Evolutionary conservation across 768 basidiomycete species (phyloP).

Genomic region (Sistotremastrum suecicum): DNA sequence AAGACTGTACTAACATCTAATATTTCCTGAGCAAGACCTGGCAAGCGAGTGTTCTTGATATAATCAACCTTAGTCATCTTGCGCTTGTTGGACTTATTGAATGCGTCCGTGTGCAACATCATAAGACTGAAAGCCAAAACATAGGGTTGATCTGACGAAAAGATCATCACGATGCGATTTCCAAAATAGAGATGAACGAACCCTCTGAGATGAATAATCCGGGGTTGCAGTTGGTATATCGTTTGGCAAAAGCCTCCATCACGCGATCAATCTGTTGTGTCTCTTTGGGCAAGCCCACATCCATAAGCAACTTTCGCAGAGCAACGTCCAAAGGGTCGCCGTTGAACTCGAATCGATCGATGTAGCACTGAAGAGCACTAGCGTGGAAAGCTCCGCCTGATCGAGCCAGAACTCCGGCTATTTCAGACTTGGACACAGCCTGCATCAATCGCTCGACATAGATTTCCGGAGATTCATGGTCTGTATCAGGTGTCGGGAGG

Average conservation of each 20-base stretch:
- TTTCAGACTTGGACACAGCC: constrained; percentile 60
- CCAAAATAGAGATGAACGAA: constrained; percentile 17
- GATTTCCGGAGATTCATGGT: constrained; percentile 52
- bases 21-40: constrained; percentile 69
- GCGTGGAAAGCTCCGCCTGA: constrained; percentile 64
- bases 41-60: constrained; percentile 78
- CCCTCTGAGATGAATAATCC: constrained; percentile 67
- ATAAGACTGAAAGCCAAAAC: constrained; percentile 95
- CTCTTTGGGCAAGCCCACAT: constrained; percentile 82
- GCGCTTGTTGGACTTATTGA: constrained; percentile 93
- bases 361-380: constrained; percentile 54
- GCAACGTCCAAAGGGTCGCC: constrained; percentile 84
- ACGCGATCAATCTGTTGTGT: constrained; percentile 98
- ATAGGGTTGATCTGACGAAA: constrained; percentile 73
- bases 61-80: constrained; percentile 97
- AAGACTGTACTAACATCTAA: constrained; percentile 53
- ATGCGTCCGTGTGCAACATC: constrained; percentile 97
- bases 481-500: constrained; percentile 34
- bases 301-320: constrained; percentile 78
- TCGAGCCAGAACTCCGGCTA: constrained; percentile 68
- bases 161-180: neutral
- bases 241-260: constrained; percentile 84
- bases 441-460: constrained; percentile 55
- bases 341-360: constrained; percentile 64
- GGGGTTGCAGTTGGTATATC: constrained; percentile 76